Conservation (phyloP, 352 stramenopile genomes). For the Salisapilia sapeloensis region DNA sequence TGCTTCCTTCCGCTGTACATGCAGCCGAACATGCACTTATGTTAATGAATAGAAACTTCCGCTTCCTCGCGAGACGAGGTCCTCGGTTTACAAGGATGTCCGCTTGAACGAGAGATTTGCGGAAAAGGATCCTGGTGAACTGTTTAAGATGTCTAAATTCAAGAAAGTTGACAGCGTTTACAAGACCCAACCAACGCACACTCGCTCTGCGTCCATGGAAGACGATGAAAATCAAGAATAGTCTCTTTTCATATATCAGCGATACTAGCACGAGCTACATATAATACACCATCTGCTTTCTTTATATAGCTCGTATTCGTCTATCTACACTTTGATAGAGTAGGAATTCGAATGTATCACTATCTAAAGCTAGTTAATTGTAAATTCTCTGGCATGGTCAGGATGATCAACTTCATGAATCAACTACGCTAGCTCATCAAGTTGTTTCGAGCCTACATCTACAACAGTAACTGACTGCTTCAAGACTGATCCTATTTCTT, state of each 20-base stretch:
- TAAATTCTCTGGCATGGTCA: too few species aligned
- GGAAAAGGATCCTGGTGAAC: slow-evolving; percentile 13
- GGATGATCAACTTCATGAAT: too few species aligned
- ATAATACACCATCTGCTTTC: neutral
- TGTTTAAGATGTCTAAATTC: slow-evolving; percentile 82
- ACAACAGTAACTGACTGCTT: too few species aligned
- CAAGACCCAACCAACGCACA: slow-evolving; percentile 33
- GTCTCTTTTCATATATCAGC: neutral
- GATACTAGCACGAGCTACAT: neutral
- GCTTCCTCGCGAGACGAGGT: slow-evolving; percentile 46
- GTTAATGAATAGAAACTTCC: slow-evolving; percentile 32
- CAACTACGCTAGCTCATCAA: too few species aligned
- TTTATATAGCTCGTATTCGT: neutral
- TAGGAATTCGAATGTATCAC: too few species aligned
- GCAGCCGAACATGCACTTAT: neutral
- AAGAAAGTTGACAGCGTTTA: slow-evolving; percentile 52
- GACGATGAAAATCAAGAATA: neutral
- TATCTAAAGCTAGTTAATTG: too few species aligned
- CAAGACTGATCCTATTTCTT: too few species aligned
- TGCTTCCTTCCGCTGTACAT: neutral
- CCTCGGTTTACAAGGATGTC: slow-evolving; percentile 48
- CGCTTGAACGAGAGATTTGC: slow-evolving; percentile 17
- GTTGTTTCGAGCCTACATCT: too few species aligned
- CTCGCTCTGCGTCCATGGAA: too few species aligned
- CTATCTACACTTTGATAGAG: neutral